Percentiles rank a stretch among this genome's conserved stretches.
Evolutionary conservation across 2,329 filamentous ascomycete genomes (phyloP).

Genomic region (Colletotrichum somersetense): DNA sequence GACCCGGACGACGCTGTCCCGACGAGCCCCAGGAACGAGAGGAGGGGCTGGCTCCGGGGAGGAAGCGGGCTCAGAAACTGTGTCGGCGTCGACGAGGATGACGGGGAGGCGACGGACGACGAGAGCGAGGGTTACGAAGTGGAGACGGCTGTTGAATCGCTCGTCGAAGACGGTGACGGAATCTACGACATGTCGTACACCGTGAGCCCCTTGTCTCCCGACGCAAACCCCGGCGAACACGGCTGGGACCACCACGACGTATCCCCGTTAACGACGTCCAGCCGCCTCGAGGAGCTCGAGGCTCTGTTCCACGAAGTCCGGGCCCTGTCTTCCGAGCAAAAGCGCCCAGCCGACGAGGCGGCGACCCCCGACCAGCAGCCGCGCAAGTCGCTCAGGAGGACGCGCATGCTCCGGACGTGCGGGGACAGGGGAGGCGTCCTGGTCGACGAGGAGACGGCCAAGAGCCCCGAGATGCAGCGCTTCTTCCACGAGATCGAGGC

Average conservation of each 20-base stretch:
- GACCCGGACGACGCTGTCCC: neutral
- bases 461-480: neutral
- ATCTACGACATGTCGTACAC: neutral
- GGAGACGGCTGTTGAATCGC: neutral
- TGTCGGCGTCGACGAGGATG: neutral
- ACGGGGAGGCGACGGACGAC: neutral
- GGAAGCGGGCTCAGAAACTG: conserved; percentile 24
- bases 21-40: neutral
- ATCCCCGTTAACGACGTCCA: neutral
- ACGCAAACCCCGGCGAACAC: neutral
- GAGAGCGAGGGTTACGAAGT: neutral
- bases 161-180: neutral
- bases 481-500: conserved; percentile 15
- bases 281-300: neutral
- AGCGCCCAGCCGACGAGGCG: neutral
- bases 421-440: neutral
- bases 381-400: conserved; percentile 3
- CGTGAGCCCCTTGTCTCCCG: conserved; percentile 19
- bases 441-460: conserved; percentile 1
- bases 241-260: neutral
- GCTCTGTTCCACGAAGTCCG: neutral
- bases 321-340: too few species aligned
- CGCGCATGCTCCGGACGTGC: neutral
- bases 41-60: neutral
- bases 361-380: neutral